phyloP scores from a whole-genome alignment of 768 basidiomycete species.

The Lactarius pseudohatsudake region DNA sequence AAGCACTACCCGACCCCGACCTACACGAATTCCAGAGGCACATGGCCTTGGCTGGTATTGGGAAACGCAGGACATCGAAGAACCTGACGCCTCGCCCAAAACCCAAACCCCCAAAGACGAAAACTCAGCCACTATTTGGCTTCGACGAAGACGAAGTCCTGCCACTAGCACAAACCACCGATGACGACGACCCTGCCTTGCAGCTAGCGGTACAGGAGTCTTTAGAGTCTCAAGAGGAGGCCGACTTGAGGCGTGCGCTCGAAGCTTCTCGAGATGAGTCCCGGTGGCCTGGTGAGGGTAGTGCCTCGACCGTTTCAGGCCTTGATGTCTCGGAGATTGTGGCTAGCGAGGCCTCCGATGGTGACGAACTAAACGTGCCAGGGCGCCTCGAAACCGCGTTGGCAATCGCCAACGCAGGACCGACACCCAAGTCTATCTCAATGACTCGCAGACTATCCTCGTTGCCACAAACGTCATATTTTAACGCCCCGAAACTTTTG shows the following conservation, averaged over 20 bases:
- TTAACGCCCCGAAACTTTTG: constrained; percentile 42
- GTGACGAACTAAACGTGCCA: constrained; percentile 52
- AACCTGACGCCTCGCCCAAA: constrained; percentile 34
- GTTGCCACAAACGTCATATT: constrained; percentile 33
- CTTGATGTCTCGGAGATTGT: constrained; percentile 13
- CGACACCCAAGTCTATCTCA: constrained; percentile 33
- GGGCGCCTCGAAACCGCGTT: constrained; percentile 65
- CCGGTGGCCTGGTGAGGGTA: constrained; percentile 19
- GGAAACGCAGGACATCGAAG: constrained; percentile 46
- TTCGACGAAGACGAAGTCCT: constrained; percentile 47
- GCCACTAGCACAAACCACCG: constrained; percentile 35
- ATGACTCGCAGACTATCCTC: constrained; percentile 13
- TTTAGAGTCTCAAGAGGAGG: constrained; percentile 43
- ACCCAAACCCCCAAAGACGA: constrained; percentile 38
- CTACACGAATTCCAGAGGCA: constrained; percentile 59
- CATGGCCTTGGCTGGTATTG: constrained; percentile 62
- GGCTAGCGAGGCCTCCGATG: constrained; percentile 32
- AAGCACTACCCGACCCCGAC: constrained; percentile 53
- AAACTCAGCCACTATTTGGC: constrained; percentile 53
- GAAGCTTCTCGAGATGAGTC: constrained; percentile 33
- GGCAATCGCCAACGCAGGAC: constrained; percentile 61
- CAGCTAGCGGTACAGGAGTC: constrained; percentile 65
- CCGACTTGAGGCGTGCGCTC: constrained; percentile 34
- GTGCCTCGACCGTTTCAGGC: constrained; percentile 4
- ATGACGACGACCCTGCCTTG: constrained; percentile 56